phyloP scores from a whole-genome alignment of 345 rosid genomes.

The Salix exigua region DNA sequence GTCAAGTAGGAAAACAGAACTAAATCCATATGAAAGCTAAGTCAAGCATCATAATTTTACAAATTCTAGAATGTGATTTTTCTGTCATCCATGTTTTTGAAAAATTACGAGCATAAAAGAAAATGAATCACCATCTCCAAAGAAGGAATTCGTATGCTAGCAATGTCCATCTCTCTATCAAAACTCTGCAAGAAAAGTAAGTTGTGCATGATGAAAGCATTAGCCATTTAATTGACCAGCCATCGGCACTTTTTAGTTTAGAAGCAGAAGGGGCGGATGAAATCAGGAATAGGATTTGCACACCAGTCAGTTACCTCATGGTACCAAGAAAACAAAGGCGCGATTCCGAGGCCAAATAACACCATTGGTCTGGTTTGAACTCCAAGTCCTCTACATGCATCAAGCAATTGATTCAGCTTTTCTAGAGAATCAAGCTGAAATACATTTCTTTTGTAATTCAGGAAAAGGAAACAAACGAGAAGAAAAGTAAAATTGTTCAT shows the following conservation, averaged over 20 bases:
- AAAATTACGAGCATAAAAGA: neutral
- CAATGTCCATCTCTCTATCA: slow-evolving; percentile 52
- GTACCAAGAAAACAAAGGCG: slow-evolving; percentile 66
- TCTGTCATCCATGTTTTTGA: too few species aligned
- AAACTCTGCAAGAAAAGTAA: slow-evolving; percentile 43
- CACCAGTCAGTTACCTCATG: slow-evolving; percentile 48
- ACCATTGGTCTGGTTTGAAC: slow-evolving; percentile 46
- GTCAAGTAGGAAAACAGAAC: too few species aligned
- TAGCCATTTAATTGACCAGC: neutral
- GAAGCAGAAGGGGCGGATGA: neutral
- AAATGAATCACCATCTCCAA: slow-evolving; percentile 52
- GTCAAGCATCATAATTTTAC: too few species aligned
- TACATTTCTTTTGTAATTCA: too few species aligned
- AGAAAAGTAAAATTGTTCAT: too few species aligned
- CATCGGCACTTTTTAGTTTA: neutral
- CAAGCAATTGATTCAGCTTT: slow-evolving; percentile 59
- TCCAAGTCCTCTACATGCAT: slow-evolving; percentile 52
- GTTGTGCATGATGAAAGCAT: neutral
- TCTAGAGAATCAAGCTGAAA: slow-evolving; percentile 56
- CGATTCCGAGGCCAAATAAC: slow-evolving; percentile 47
- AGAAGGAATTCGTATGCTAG: slow-evolving; percentile 41
- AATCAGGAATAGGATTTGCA: neutral
- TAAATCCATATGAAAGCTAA: too few species aligned
- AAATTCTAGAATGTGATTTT: too few species aligned
- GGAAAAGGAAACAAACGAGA: too few species aligned